phyloP scores from a whole-genome alignment of 495 filamentous ascomycete species.

The Penicillium paradoxum region DNA sequence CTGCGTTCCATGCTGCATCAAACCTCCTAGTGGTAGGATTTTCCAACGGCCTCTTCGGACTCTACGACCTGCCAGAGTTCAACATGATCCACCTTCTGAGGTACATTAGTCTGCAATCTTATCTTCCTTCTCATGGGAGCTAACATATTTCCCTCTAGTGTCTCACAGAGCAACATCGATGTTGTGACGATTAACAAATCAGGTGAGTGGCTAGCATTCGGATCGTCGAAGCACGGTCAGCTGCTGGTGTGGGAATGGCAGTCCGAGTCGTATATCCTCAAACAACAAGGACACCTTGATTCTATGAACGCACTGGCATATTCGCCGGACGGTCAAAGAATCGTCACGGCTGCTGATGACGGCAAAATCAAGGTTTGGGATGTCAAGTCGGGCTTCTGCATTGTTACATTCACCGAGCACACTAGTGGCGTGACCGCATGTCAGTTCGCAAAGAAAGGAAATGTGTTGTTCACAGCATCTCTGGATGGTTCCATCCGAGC shows the following conservation, averaged over 20 bases:
- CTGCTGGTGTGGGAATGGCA: slow-evolving; percentile 99
- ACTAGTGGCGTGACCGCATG: slow-evolving; percentile 92
- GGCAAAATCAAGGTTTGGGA: slow-evolving; percentile 99
- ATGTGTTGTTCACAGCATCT: slow-evolving; percentile 89
- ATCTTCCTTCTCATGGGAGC: background rate
- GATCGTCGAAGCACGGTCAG: slow-evolving; percentile 92
- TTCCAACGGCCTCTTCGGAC: slow-evolving; percentile 84
- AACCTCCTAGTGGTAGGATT: slow-evolving; percentile 89
- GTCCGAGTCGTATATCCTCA: slow-evolving; percentile 97
- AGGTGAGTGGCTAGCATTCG: slow-evolving; percentile 96
- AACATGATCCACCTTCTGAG: slow-evolving; percentile 83
- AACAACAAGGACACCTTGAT: slow-evolving; percentile 96
- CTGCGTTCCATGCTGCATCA: slow-evolving; percentile 77
- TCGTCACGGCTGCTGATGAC: slow-evolving; percentile 91
- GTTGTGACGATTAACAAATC: slow-evolving; percentile 87
- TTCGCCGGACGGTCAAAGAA: slow-evolving; percentile 86
- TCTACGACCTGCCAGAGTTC: slow-evolving; percentile 97
- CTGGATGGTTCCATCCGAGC: slow-evolving; percentile 90
- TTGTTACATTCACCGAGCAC: slow-evolving; percentile 97
- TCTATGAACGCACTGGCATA: slow-evolving; percentile 92
- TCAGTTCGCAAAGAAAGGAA: slow-evolving; percentile 89
- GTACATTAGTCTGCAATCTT: slow-evolving; percentile 28
- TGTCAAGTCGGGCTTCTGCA: slow-evolving; percentile 90
- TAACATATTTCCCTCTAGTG: slow-evolving; percentile 46
- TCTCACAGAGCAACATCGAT: slow-evolving; percentile 94